Conservation (phyloP, 2,329 filamentous ascomycete species). For the Byssochlamys sp. region DNA sequence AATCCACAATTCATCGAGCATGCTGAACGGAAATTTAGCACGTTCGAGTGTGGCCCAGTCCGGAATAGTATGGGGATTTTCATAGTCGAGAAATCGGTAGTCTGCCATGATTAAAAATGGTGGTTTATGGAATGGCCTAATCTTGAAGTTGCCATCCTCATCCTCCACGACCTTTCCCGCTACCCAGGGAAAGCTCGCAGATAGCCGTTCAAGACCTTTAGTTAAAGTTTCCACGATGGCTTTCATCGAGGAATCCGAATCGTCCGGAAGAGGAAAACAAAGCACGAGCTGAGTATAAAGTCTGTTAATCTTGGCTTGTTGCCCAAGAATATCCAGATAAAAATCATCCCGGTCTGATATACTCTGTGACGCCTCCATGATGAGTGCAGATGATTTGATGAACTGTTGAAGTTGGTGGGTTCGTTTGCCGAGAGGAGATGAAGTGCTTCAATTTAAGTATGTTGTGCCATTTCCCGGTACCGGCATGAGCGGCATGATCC, state of each 20-base stretch:
- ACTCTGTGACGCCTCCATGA: neutral
- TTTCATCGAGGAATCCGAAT: conserved; percentile 5
- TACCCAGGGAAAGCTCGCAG: conserved; percentile 38
- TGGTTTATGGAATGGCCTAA: conserved; percentile 24
- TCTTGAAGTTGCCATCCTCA: conserved; percentile 26
- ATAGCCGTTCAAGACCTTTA: conserved; percentile 31
- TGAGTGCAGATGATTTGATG: neutral
- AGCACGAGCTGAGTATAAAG: conserved; percentile 42
- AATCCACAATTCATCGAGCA: conserved; percentile 40
- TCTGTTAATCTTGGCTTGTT: conserved; percentile 28
- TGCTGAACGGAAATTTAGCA: conserved; percentile 37
- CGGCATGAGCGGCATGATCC: too few species aligned
- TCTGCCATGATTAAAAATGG: conserved; percentile 37
- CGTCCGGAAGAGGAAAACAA: conserved; percentile 26
- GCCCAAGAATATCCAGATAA: conserved; percentile 36
- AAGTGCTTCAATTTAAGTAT: too few species aligned
- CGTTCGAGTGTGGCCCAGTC: conserved; percentile 30
- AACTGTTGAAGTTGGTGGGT: neutral
- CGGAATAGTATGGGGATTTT: conserved; percentile 13
- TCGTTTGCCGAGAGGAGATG: neutral
- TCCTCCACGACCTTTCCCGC: conserved; percentile 38
- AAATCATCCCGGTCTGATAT: neutral
- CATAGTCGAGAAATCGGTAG: conserved; percentile 23
- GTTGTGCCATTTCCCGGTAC: too few species aligned
- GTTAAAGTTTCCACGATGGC: conserved; percentile 23